Base-by-base conservation (phyloP, 257 asterid genomes). In the Mentha longifolia region DNA sequence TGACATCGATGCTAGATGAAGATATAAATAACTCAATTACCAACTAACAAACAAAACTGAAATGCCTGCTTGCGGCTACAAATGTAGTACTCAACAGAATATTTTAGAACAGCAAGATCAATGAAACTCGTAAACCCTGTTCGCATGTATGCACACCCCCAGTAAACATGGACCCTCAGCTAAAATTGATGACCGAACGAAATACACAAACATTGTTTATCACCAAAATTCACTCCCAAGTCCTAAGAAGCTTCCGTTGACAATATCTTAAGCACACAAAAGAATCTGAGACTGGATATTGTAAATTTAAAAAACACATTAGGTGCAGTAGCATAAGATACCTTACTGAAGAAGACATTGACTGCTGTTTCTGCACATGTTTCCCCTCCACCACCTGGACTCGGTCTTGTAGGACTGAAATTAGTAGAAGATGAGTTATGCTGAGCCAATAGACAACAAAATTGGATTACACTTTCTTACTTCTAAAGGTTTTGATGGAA, bases 351-450 rank as follows among this genome's bases (percentile, higher is more conserved):
- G 72, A 92, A 95, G 67, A 95, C 92, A 67, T 80, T 85, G 41
- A 92, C 84, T 30, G 96, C 93, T 51, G 98, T 92, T 87, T 95
- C 99, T 14, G 99, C 99, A 77, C 97, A 92, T 1, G 98, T 92
- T 85, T 95, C 99, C 72, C 98, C 98, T 74, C 96, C 97, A 71
- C 96, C 98, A 72, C 95, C 92, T 58, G 98, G 99, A 83, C 75
- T 87, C 50, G 92, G 97, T 77, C 99, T 89, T 65, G 97, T 92
- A 75, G 99, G 98, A 82, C 99, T 95, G 95, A 79, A 73, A 77
- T 61, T 76, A 61, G 50, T 50, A 65, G 46, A 74, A 56, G 12
- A 46, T 8, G 7, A 65, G 70, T 64, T 25, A 63, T 20, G 35
- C 16, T 13, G 13, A 63, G 19, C 46, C 71, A n/a, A 49, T 33